These are phyloP conservation scores for Penicillium goetzii DNA, from an alignment of 495 filamentous ascomycete genomes.

Conservation along the genomic window DNA sequence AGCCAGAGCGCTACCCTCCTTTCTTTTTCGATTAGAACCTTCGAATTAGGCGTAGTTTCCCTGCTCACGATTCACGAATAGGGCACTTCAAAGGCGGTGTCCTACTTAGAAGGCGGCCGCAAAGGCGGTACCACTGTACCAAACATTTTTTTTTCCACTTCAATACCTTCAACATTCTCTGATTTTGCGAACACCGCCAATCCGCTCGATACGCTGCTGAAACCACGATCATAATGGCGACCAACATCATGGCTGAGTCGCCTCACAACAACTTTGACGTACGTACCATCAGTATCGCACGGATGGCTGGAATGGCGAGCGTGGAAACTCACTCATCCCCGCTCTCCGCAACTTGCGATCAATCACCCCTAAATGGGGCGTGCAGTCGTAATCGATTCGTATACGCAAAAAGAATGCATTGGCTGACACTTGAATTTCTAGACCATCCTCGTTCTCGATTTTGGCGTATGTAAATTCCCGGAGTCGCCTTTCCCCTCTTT, in stretches of 20 bases:
- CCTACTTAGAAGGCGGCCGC: neutral
- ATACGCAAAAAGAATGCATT: slow-evolving; percentile 5
- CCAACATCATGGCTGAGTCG: slow-evolving; percentile 15
- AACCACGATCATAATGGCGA: slow-evolving; percentile 18
- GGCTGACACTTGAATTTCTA: slow-evolving; percentile 20
- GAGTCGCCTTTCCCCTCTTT: slow-evolving; percentile 7
- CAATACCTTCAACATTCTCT: slow-evolving; percentile 14
- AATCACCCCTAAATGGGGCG: slow-evolving; percentile 7
- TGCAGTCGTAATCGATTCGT: slow-evolving; percentile 5
- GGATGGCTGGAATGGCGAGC: slow-evolving; percentile 10
- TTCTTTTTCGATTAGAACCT: neutral
- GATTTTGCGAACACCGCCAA: slow-evolving; percentile 14
- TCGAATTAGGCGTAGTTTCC: neutral
- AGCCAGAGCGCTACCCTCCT: too few relatives aligned
- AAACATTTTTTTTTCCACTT: slow-evolving; percentile 10
- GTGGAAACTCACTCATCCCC: slow-evolving; percentile 9
- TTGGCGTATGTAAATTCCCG: slow-evolving; percentile 17
- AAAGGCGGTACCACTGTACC: slow-evolving; percentile 5
- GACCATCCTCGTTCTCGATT: slow-evolving; percentile 42
- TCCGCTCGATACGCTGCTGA: slow-evolving; percentile 12
- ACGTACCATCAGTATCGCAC: slow-evolving; percentile 10
- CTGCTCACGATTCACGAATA: neutral
- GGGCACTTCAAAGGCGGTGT: slow-evolving; percentile 10
- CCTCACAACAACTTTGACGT: slow-evolving; percentile 28
- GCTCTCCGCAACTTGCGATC: slow-evolving; percentile 17